These are phyloP conservation scores for Stropharia rugosoannulata DNA, from an alignment of 768 basidiomycete genomes.

Conservation along the genomic window DNA sequence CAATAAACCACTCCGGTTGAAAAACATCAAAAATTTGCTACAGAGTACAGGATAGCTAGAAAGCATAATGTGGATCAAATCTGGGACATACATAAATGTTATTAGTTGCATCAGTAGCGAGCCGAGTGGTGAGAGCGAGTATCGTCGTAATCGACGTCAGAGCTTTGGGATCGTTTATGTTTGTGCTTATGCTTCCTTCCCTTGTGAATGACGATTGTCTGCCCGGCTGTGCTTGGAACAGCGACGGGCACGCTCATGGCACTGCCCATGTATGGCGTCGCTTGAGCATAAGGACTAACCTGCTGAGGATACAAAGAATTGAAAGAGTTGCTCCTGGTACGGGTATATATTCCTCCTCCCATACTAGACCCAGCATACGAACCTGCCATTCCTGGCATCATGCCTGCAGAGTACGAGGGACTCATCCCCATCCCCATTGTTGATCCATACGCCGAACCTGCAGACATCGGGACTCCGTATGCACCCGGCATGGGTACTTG, in stretches of 20 bases:
- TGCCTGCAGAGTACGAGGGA: constrained; percentile 14
- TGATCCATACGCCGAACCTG: constrained; percentile 19
- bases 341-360: constrained; percentile 21
- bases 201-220: constrained; percentile 30
- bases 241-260: constrained; percentile 21
- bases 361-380: constrained; percentile 29
- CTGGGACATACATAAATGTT: no score
- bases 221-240: constrained; percentile 10
- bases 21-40: no score
- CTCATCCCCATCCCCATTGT: constrained; percentile 17
- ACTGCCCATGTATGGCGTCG: constrained; percentile 22
- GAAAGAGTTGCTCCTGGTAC: constrained; percentile 32
- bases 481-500: constrained; percentile 23
- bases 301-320: constrained; percentile 28
- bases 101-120: neutral
- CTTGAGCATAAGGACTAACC: neutral
- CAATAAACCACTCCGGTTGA: no score
- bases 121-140: constrained; percentile 6
- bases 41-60: no score
- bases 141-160: constrained; percentile 6
- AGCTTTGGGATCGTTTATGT: constrained; percentile 9
- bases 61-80: no score
- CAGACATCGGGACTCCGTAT: constrained; percentile 19
- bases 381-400: constrained; percentile 21
- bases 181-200: constrained; percentile 28